phyloP scores from a whole-genome alignment of 495 filamentous ascomycete genomes.

The Tuber melanosporum region DNA sequence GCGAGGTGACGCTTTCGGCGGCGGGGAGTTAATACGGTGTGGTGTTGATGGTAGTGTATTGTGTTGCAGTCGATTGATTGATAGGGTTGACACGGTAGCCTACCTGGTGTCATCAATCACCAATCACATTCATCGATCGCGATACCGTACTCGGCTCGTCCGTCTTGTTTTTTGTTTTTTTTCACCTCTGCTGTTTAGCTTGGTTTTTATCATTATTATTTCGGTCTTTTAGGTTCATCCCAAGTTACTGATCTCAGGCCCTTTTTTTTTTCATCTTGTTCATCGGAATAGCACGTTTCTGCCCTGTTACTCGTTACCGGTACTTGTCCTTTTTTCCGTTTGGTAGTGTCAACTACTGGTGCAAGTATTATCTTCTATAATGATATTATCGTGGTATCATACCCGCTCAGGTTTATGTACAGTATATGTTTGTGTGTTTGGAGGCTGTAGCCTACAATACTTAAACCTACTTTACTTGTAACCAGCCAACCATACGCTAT shows the following conservation, averaged over 20 bases:
- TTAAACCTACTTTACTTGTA: neutral
- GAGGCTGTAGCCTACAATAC: no score
- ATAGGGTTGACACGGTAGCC: neutral
- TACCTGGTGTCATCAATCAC: neutral
- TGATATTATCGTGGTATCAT: no score
- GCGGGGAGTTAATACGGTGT: constrained; percentile 25
- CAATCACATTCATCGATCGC: neutral
- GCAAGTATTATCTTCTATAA: no score
- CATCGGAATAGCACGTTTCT: neutral
- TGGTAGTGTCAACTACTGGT: neutral
- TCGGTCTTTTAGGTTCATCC: neutral
- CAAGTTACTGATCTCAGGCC: neutral
- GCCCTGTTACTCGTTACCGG: neutral
- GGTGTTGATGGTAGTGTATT: neutral
- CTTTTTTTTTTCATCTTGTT: neutral
- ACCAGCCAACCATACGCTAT: neutral
- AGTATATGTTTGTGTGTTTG: no score
- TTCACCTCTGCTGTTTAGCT: neutral
- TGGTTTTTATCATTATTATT: neutral
- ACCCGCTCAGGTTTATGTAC: neutral
- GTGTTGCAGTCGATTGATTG: neutral
- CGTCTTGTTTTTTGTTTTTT: neutral
- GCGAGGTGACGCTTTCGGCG: constrained; percentile 42
- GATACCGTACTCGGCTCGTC: neutral
- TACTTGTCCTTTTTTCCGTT: neutral